A percentile compares a stretch with the other conserved stretches of the same genome.
Conservation (phyloP, 2,329 filamentous ascomycete genomes). For the Clarireedia homoeocarpa region DNA sequence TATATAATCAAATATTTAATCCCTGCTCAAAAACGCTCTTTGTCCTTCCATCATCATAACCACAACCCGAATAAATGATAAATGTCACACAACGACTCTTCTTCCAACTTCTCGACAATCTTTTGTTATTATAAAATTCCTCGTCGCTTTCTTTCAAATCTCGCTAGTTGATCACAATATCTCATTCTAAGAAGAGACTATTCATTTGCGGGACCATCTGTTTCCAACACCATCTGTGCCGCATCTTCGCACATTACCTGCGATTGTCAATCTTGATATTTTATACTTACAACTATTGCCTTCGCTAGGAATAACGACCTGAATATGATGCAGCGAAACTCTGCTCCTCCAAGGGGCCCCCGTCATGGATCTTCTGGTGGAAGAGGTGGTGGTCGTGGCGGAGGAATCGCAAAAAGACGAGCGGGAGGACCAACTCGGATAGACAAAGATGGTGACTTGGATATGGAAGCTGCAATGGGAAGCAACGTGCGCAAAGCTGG, state of each 20-base stretch:
- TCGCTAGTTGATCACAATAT: neutral
- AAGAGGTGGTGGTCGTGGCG: slow-evolving; percentile 29
- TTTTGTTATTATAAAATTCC: neutral
- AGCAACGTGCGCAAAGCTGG: slow-evolving; percentile 23
- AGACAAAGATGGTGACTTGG: slow-evolving; percentile 54
- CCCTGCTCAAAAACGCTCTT: neutral
- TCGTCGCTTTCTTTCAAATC: neutral
- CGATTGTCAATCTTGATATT: neutral
- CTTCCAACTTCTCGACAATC: neutral
- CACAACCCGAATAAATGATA: neutral
- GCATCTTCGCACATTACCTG: neutral
- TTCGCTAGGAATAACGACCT: too few relatives aligned
- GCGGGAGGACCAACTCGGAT: slow-evolving; percentile 32
- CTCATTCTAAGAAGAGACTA: neutral
- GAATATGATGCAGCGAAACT: slow-evolving; percentile 14
- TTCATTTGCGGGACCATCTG: neutral
- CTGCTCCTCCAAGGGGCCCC: slow-evolving; percentile 23
- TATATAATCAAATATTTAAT: neutral
- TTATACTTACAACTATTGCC: neutral
- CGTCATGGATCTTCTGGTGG: slow-evolving; percentile 24
- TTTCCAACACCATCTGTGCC: neutral
- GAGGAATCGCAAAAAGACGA: slow-evolving; percentile 44
- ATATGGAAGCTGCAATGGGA: slow-evolving; percentile 42
- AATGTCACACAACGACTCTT: neutral
- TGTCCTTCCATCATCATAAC: neutral